Evolutionary conservation across 305 asterid genomes (phyloP), one percentile per base, ranked within the genome.

Genomic region (Solanum hybrid): DNA sequence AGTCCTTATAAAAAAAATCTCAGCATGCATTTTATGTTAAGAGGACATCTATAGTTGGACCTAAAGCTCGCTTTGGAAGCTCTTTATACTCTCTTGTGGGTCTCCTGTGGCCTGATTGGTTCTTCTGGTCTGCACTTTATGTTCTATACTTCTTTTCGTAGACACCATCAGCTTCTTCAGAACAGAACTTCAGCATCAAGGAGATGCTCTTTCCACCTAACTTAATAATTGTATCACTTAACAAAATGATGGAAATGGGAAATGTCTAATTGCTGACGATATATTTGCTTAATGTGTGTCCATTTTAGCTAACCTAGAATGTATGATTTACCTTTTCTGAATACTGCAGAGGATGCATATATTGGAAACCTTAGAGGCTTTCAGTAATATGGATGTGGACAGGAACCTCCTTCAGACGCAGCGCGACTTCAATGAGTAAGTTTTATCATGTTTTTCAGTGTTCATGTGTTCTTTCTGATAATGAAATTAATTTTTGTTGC

Each of bases 391-490:
- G 93, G 95, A 93, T 89, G 90, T 92, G 81, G 92, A 85, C 86
- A 78, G 92, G 32, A 89, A 91, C 91, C 87, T 94, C 88, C 97
- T 95, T 92, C 93, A 92, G 89, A 86, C 88, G 24, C 94, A 92
- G 77, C 98, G 96, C 73, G 98, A 95, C 90, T 97, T 96, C 92
- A 96, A 94, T 40, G 99, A 94, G 99, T 97, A 95, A 94, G 99
- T 88, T 87, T 17, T 81, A 26, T 73, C 51, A 51, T 72, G 66
- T 79, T 79, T 37, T 4, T 37, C 86, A 79, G 66, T n/a, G 64
- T 24, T 38, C 34, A n/a, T 24, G 34, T 37, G 64, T 38, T 79
- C 66, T 79, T 79, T 79, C 32, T 79, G 86, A 38, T 79, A 11
- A 31, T 51, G 73, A 84, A 82, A 84, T 84, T 84, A 84, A 0